Evolutionary conservation across 768 basidiomycete species (phyloP).

Genomic region (Auricularia heimuer): DNA sequence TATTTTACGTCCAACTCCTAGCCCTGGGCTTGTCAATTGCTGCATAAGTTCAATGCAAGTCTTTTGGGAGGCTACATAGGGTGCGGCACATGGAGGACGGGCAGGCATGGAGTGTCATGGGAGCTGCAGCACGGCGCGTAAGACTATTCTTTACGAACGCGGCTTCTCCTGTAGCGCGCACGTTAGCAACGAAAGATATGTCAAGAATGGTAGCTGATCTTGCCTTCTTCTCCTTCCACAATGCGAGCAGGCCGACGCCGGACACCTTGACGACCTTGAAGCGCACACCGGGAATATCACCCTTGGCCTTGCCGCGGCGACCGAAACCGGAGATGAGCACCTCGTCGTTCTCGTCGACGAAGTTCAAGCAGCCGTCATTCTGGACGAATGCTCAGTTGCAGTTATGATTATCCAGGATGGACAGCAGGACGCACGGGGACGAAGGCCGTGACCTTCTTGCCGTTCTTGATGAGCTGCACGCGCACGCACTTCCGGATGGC

Average conservation of each 20-base stretch:
- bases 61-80: no score
- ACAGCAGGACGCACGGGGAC: conserved; percentile 63
- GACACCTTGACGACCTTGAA: conserved; percentile 99
- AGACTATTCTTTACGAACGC: conserved; percentile 34
- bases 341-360: conserved; percentile 99
- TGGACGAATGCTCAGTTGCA: conserved; percentile 18
- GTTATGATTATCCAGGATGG: neutral
- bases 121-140: neutral
- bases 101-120: no score
- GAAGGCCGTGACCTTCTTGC: conserved; percentile 99
- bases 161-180: conserved; percentile 54
- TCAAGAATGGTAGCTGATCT: conserved; percentile 11
- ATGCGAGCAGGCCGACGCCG: conserved; percentile 93
- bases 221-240: conserved; percentile 99
- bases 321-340: conserved; percentile 99
- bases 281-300: conserved; percentile 99
- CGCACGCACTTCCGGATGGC: conserved; percentile 99
- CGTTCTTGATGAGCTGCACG: conserved; percentile 99
- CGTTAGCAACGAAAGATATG: conserved; percentile 1
- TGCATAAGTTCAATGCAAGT: no score
- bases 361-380: conserved; percentile 97
- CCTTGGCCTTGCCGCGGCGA: conserved; percentile 99
- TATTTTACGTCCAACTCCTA: no score
- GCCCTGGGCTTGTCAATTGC: no score
- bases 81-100: no score